A percentile compares a stretch with the other conserved stretches of the same genome.
Conservation (phyloP, 805 yeast genomes). For the Candida nanaspora region DNA sequence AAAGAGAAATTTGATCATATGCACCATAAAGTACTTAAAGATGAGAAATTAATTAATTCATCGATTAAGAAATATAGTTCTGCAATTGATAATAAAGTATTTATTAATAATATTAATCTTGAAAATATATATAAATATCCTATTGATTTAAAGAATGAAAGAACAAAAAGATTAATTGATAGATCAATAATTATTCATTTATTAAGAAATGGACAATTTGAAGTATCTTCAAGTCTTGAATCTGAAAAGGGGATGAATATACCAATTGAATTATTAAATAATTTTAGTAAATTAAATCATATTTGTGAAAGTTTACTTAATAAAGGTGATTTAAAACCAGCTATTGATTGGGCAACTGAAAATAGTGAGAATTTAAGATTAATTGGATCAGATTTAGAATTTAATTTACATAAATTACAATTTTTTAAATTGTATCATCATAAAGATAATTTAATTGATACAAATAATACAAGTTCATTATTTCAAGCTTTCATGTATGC, state of each 20-base stretch:
- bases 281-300: conserved; percentile 34
- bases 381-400: conserved; percentile 37
- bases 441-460: conserved; percentile 9
- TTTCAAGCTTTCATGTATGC: conserved; percentile 38
- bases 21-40: conserved; percentile 24
- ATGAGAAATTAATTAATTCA: conserved; percentile 19
- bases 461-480: conserved; percentile 7
- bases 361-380: conserved; percentile 18
- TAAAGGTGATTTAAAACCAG: conserved; percentile 31
- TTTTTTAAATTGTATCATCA: conserved; percentile 25
- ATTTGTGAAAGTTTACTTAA: conserved; percentile 31
- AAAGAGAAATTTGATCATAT: conserved; percentile 6
- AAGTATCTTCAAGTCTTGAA: conserved; percentile 12
- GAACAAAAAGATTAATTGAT: conserved; percentile 12
- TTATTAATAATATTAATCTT: conserved; percentile 9
- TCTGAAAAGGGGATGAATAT: conserved; percentile 21
- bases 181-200: conserved; percentile 26
- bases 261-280: conserved; percentile 22
- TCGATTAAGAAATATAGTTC: conserved; percentile 19
- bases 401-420: conserved; percentile 35
- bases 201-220: conserved; percentile 24
- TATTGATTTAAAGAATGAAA: conserved; percentile 8
- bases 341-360: conserved; percentile 41
- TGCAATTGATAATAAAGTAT: conserved; percentile 18
- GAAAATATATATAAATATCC: conserved; percentile 18